Conservation (phyloP, 1,284 basidiomycete genomes). For the Puccinia triticina region DNA sequence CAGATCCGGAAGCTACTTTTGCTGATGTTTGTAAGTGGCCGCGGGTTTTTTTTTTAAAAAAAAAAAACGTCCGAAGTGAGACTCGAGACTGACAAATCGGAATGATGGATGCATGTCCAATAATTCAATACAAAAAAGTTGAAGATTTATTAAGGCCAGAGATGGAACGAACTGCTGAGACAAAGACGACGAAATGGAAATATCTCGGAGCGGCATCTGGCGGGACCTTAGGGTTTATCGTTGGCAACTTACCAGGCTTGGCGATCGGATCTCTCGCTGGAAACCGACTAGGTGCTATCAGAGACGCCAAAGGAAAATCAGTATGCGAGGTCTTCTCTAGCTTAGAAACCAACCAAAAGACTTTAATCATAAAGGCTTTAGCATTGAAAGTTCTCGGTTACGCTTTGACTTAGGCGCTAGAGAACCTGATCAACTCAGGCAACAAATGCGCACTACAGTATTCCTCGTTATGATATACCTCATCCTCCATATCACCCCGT, state of each 20-base stretch:
- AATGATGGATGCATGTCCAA: not conserved
- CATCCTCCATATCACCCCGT: not conserved
- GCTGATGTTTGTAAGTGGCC: constrained; percentile 47
- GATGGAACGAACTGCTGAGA: constrained; percentile 53
- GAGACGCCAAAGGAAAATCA: constrained; percentile 60
- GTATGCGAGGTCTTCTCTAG: constrained; percentile 75
- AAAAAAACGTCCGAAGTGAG: not conserved
- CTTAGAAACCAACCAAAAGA: constrained; percentile 78
- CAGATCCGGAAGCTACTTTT: constrained; percentile 37
- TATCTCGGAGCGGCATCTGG: constrained; percentile 58
- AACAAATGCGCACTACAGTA: not conserved
- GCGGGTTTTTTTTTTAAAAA: too few species aligned
- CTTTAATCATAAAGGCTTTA: constrained; percentile 76
- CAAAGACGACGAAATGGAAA: constrained; percentile 54
- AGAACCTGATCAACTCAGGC: not conserved
- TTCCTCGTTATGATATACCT: constrained; percentile 2
- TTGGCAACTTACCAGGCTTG: constrained; percentile 51
- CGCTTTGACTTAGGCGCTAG: constrained; percentile 13
- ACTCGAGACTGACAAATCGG: not conserved
- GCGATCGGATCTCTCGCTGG: constrained; percentile 58
- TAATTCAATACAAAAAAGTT: constrained; percentile 57
- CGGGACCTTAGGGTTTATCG: constrained; percentile 58
- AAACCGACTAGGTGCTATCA: constrained; percentile 57
- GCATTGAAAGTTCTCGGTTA: constrained; percentile 83
- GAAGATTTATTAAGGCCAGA: constrained; percentile 59